These are phyloP conservation scores for Lactifluus rugatus DNA, from an alignment of 768 basidiomycete genomes.

Conservation along the genomic window DNA sequence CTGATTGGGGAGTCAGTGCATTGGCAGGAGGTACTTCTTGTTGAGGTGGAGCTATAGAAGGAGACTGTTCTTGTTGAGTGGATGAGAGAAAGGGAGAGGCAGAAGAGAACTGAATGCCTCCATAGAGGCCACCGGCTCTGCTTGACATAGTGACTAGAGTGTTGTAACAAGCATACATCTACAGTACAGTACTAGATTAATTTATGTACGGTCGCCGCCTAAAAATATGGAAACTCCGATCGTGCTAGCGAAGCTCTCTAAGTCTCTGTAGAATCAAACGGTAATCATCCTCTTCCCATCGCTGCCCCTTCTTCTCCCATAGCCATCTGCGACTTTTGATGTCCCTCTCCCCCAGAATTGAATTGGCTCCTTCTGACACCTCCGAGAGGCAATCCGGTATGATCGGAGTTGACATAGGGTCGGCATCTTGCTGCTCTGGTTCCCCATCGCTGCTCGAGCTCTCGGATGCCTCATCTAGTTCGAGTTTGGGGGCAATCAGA, in stretches of 20 bases:
- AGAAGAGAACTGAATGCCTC: constrained; percentile 78
- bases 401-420: background rate
- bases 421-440: background rate
- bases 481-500: constrained; percentile 19
- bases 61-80: constrained; percentile 31
- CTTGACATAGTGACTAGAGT: constrained; percentile 47
- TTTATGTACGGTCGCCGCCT: background rate
- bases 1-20: constrained; percentile 22
- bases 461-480: background rate
- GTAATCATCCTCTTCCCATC: constrained; percentile 32
- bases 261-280: constrained; percentile 28
- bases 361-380: background rate
- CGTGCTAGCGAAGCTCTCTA: constrained; percentile 18
- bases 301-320: constrained; percentile 30
- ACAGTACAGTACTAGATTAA: background rate
- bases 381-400: background rate
- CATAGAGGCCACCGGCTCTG: constrained; percentile 77
- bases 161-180: background rate
- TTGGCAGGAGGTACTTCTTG: constrained; percentile 23
- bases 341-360: background rate
- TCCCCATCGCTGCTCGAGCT: background rate
- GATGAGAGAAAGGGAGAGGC: constrained; percentile 43
- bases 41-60: constrained; percentile 22
- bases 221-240: background rate
- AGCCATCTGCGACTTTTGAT: constrained; percentile 31